A percentile compares a stretch with the other conserved stretches of the same genome.
phyloP scores from a whole-genome alignment of 1,139 yeast species.

The Keqinozyma sinolaborantium region DNA sequence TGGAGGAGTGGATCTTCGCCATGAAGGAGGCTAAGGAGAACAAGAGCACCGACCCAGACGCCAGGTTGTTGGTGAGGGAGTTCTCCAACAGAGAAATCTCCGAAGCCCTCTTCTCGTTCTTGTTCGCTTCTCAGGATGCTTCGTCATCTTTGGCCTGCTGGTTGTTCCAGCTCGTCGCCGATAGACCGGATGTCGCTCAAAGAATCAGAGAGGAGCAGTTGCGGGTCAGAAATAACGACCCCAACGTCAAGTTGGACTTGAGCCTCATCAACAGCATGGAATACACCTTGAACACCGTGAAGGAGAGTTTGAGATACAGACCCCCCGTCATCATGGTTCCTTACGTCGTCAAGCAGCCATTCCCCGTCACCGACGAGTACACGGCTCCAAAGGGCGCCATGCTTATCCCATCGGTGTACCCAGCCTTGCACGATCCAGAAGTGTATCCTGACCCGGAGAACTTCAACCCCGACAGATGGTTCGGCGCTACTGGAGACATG shows the following conservation, averaged over 20 bases:
- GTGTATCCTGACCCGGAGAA: conserved; percentile 92
- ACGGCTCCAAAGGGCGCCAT: conserved; percentile 96
- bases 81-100: conserved; percentile 90
- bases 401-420: conserved; percentile 94
- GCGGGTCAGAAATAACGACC: conserved; percentile 75
- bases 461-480: conserved; percentile 96
- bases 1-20: conserved; percentile 91
- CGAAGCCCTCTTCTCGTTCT: conserved; percentile 91
- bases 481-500: conserved; percentile 39
- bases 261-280: conserved; percentile 81
- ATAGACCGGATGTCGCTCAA: conserved; percentile 82
- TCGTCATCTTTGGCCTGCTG: conserved; percentile 97
- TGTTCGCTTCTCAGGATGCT: conserved; percentile 98
- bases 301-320: conserved; percentile 88
- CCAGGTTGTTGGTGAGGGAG: conserved; percentile 68
- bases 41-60: conserved; percentile 41
- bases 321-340: conserved; percentile 99
- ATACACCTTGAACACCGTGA: conserved; percentile 86
- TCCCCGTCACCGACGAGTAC: conserved; percentile 79
- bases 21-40: conserved; percentile 75
- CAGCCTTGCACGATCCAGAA: conserved; percentile 95
- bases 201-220: conserved; percentile 92
- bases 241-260: conserved; percentile 54
- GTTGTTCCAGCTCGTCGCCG: conserved; percentile 95
- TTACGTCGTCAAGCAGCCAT: conserved; percentile 80